These are phyloP conservation scores for Penstemon newberryi DNA, from an alignment of 257 asterid genomes.

Conservation along the genomic window DNA sequence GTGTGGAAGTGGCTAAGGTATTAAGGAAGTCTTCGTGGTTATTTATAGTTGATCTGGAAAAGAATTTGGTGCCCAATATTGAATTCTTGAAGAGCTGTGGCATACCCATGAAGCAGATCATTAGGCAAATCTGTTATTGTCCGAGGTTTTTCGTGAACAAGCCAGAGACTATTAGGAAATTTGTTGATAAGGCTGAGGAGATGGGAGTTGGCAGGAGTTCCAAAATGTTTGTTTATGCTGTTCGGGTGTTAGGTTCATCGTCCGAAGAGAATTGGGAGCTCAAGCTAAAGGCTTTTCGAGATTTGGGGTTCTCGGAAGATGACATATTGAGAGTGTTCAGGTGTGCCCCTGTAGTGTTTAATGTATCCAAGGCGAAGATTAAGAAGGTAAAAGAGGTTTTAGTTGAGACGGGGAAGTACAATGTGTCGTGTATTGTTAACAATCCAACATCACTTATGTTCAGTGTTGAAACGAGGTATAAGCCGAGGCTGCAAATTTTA, in stretches of 20 bases:
- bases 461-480: not conserved
- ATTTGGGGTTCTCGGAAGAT: not conserved
- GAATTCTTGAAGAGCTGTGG: constrained; percentile 24
- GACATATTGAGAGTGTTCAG: not conserved
- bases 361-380: not conserved
- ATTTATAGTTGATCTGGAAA: constrained; percentile 30
- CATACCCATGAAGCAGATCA: too few relatives aligned
- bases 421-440: not conserved
- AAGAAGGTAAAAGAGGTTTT: not conserved
- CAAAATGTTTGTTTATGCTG: constrained; percentile 30
- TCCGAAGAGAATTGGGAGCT: not conserved
- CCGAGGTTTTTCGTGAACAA: constrained; percentile 36
- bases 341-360: not conserved
- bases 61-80: constrained; percentile 38
- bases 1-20: constrained; percentile 29
- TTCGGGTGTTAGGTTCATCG: constrained; percentile 13
- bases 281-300: not conserved
- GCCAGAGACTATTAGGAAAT: constrained; percentile 35
- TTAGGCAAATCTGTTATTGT: not conserved
- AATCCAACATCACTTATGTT: not conserved
- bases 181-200: constrained; percentile 25
- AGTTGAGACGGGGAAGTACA: not conserved
- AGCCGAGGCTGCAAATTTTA: not conserved
- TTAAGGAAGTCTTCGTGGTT: constrained; percentile 24
- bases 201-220: constrained; percentile 37